These are phyloP conservation scores for Aspergillus clavatus DNA, from an alignment of 2,329 filamentous ascomycete genomes.

Conservation along the genomic window DNA sequence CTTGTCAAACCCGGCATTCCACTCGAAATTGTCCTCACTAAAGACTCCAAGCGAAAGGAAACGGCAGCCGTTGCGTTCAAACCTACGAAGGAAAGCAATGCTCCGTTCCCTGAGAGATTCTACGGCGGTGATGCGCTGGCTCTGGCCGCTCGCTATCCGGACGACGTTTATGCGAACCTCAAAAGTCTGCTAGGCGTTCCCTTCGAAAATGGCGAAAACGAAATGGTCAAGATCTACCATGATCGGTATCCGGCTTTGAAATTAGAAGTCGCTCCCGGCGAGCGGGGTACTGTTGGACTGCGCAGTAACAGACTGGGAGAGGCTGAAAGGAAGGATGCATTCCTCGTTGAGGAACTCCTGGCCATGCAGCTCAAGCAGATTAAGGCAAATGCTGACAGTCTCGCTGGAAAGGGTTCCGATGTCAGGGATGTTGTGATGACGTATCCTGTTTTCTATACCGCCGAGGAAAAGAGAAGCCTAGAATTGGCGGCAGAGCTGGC, in stretches of 20 bases:
- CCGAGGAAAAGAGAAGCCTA: constrained; percentile 82
- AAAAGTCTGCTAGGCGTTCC: constrained; percentile 82
- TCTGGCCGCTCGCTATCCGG: constrained; percentile 78
- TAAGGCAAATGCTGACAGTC: constrained; percentile 75
- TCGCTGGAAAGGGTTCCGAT: constrained; percentile 69
- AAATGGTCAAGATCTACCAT: constrained; percentile 65
- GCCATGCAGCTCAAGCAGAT: constrained; percentile 96
- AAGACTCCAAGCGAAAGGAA: constrained; percentile 96
- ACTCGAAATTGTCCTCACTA: constrained; percentile 94
- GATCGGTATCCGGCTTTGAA: constrained; percentile 73
- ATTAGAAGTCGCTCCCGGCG: constrained; percentile 50
- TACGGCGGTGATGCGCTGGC: constrained; percentile 92
- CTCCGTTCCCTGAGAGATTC: constrained; percentile 75
- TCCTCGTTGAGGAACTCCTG: constrained; percentile 83
- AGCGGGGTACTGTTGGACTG: constrained; percentile 70
- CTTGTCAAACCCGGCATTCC: constrained; percentile 95
- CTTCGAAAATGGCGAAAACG: constrained; percentile 32
- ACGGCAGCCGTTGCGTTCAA: constrained; percentile 89
- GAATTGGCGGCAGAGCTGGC: constrained; percentile 81
- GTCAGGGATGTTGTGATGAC: constrained; percentile 85
- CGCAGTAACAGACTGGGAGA: constrained; percentile 65
- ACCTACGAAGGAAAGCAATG: constrained; percentile 63
- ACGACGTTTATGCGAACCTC: constrained; percentile 90
- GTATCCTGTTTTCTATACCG: constrained; percentile 82
- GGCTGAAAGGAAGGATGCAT: constrained; percentile 58